Base-by-base conservation (phyloP, 202 grass and related monocot species). In the Setaria viridis region DNA sequence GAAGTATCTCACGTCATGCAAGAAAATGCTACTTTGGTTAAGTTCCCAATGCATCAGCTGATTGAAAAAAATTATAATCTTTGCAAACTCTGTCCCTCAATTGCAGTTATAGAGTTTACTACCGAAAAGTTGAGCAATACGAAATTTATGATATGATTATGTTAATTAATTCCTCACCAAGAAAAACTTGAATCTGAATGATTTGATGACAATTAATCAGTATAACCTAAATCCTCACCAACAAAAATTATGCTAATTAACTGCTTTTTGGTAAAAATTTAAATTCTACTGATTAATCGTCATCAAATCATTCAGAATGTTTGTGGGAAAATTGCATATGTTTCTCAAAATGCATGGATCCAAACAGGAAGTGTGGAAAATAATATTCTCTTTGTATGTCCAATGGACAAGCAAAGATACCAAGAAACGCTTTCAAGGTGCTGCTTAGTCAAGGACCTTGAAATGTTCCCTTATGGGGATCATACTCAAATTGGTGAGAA, bases 261-360 rank as follows among this genome's bases (percentile, higher is more conserved):
- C 6, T 15, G 19, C 19, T 57, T 34, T 5, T 65, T 16, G 2
- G 8, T 6, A 7, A n/a, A 0, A 57, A 59, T 25, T 59, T 21
- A 59, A 59, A 59, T 10, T 21, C 2, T 53, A 53, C 6, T 57
- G 6, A 13, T 62, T 32, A 39, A 39, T 80, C 64, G 2, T 43
- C 81, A 37, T 62, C 29, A 41, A 63, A 47, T 68, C 35, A 67
- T 89, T 71, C 82, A 99, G 96, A 87, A 95, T 85, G 93, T 93
- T 85, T 87, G 66, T 35, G 96, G 93, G 51, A 94, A 89, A 71
- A 86, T 88, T 81, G 96, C 96, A 19, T 96, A 94, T 82, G 96
- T 99, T 78, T 91, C 96, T 85, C 93, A 94, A 85, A 90, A 80
- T 83, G 92, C 96, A 80, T 96, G 93, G 96, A 99, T 99, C 77